These are phyloP conservation scores for Melocanna baccifera DNA, from an alignment of 176 grass and related monocot genomes.

Conservation along the genomic window DNA sequence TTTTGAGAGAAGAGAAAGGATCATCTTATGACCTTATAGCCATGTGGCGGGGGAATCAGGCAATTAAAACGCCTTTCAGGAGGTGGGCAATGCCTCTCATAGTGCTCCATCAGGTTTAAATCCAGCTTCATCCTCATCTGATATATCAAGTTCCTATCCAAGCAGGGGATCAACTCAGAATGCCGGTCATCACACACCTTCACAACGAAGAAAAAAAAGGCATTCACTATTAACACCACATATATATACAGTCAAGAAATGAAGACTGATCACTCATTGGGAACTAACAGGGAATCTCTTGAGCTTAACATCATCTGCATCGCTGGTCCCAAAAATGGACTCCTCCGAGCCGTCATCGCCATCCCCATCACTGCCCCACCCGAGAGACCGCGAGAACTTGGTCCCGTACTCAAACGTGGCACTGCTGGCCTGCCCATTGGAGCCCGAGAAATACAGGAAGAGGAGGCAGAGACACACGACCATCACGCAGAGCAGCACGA, in stretches of 20 bases:
- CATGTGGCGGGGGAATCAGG: conserved; percentile 79
- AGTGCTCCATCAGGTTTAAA: conserved; percentile 97
- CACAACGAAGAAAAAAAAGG: conserved; percentile 9
- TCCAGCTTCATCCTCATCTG: conserved; percentile 95
- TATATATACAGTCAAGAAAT: neutral
- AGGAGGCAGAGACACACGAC: conserved; percentile 73
- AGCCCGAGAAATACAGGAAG: conserved; percentile 77
- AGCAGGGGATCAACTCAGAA: conserved; percentile 96
- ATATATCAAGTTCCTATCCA: conserved; percentile 99
- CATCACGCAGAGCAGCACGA: conserved; percentile 54
- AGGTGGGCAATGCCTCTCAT: conserved; percentile 94
- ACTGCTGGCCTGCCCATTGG: conserved; percentile 48
- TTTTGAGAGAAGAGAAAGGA: conserved; percentile 3
- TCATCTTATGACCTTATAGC: conserved; percentile 75
- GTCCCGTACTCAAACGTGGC: conserved; percentile 72
- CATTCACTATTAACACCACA: conserved; percentile 13
- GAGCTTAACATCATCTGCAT: conserved; percentile 46
- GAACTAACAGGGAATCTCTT: conserved; percentile 90
- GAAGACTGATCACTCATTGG: neutral
- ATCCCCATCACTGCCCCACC: conserved; percentile 65
- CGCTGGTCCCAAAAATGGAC: conserved; percentile 68
- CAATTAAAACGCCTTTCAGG: conserved; percentile 91
- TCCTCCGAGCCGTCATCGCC: conserved; percentile 55
- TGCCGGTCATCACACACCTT: conserved; percentile 90
- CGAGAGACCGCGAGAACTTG: conserved; percentile 72